Evolutionary conservation across 331 rosid species (phyloP), one percentile per base, ranked within the genome.

Genomic region (Pyrus hybrid): DNA sequence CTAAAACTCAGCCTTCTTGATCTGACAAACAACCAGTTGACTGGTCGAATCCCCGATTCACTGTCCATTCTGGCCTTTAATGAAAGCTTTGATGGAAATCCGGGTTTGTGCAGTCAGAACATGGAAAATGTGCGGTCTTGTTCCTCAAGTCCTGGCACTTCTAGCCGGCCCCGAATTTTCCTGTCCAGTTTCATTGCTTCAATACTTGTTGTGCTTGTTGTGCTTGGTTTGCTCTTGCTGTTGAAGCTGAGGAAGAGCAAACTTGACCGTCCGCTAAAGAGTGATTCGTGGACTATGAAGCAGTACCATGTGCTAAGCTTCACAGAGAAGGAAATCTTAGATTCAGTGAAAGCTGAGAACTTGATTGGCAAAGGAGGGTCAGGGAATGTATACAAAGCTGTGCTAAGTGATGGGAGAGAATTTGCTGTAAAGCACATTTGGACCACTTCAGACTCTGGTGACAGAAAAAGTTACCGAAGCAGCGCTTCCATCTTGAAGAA

Each of bases 331-430:
- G 99, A 92, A 53, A 77, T 94, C 26, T 68, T 92, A 33, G 84
- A 90, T 8, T 86, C 91, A 22, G 65, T 94, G 72, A 88, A 85
- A 80, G 73, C 83, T 6, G 92, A 88, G 76, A 94, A 90, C 62
- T 49, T 90, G 82, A 90, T 94, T 37, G 99, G 97, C 2, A 92
- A 85, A 70, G 99, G 99, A 73, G 97, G 99, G 63, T 94, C 99
- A 1, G 99, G 99, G 57, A 86, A 85, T 73, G 97, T 94, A 61
- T 94, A 94, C 85, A 88, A 80, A 78, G 96, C 75, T 13, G 79
- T 67, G 7, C 89, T 92, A 7, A 78, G 84, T 58, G 80, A 85
- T 37, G 99, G 96, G n/a, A 85, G 81, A 79, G 85, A 83, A 76
- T 77, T 92, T 12, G 97, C 96, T 1, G 99, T 92, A 58, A 94